Conservation (phyloP, 768 basidiomycete genomes). For the Obba rivulosa region DNA sequence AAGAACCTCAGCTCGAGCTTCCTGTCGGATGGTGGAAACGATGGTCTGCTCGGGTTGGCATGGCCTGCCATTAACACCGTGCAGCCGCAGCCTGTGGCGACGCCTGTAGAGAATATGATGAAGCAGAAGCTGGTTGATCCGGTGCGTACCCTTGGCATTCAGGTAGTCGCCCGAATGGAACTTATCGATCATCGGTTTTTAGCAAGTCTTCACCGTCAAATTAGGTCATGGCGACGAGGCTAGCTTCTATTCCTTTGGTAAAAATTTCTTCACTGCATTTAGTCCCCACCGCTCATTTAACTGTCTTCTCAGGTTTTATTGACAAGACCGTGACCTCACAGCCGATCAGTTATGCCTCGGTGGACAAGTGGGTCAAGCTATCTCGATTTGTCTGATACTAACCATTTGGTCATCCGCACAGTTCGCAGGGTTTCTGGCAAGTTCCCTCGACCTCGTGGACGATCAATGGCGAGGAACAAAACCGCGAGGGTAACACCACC, state of each 20-base stretch:
- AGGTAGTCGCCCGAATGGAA: neutral
- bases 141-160: constrained; percentile 2
- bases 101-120: constrained; percentile 36
- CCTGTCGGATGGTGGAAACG: constrained; percentile 28
- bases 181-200: neutral
- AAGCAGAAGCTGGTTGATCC: constrained; percentile 26
- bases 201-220: constrained; percentile 32
- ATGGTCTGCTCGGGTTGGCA: constrained; percentile 34
- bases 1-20: constrained; percentile 30
- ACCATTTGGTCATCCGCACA: constrained; percentile 9
- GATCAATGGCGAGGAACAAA: constrained; percentile 20
- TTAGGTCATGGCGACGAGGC: constrained; percentile 30
- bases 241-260: constrained; percentile 37
- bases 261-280: neutral
- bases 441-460: constrained; percentile 24
- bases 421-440: constrained; percentile 36
- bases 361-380: constrained; percentile 20
- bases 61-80: constrained; percentile 36
- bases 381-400: neutral
- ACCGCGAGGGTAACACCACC: constrained; percentile 27
- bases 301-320: constrained; percentile 21
- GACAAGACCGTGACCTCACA: constrained; percentile 26
- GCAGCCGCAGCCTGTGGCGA: constrained; percentile 28
- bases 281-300: neutral
- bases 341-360: constrained; percentile 21